Conservation (phyloP, 106 monocot genomes). For the Xerophyta viscosa region DNA sequence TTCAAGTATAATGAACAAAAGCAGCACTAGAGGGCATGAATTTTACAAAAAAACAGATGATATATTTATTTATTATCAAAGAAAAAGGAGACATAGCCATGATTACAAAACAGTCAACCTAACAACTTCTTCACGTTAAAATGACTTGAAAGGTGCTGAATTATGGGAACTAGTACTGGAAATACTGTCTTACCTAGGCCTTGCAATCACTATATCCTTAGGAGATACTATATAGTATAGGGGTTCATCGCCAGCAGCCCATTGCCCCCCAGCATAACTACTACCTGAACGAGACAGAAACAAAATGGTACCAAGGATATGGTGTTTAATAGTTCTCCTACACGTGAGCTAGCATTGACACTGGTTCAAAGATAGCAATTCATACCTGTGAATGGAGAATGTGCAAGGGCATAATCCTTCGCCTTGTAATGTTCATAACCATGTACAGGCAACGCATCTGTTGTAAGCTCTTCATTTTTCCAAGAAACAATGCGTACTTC, state of each 20-base stretch:
- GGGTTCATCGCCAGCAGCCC: slow-evolving; percentile 98
- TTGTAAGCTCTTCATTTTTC: slow-evolving; percentile 99
- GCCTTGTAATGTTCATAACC: slow-evolving; percentile 96
- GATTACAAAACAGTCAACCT: no score
- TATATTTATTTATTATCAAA: no score
- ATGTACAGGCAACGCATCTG: slow-evolving; percentile 94
- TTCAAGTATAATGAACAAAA: no score
- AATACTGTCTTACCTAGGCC: slow-evolving; percentile 64
- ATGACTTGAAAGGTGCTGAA: no score
- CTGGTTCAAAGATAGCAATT: neutral
- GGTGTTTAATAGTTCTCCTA: no score
- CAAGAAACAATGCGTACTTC: slow-evolving; percentile 87
- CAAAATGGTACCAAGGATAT: no score
- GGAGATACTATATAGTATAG: slow-evolving; percentile 96
- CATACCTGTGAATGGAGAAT: slow-evolving; percentile 89
- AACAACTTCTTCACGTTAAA: no score
- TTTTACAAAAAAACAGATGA: no score
- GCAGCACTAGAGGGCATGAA: no score
- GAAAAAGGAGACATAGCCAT: no score
- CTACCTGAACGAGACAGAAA: slow-evolving; percentile 51
- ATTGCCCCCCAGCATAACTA: slow-evolving; percentile 97
- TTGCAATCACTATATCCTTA: slow-evolving; percentile 96
- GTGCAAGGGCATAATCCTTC: slow-evolving; percentile 93
- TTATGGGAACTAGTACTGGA: no score
- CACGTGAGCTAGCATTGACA: neutral